Evolutionary conservation across 2,329 filamentous ascomycete species (phyloP).

Genomic region (Phialophora expanda): DNA sequence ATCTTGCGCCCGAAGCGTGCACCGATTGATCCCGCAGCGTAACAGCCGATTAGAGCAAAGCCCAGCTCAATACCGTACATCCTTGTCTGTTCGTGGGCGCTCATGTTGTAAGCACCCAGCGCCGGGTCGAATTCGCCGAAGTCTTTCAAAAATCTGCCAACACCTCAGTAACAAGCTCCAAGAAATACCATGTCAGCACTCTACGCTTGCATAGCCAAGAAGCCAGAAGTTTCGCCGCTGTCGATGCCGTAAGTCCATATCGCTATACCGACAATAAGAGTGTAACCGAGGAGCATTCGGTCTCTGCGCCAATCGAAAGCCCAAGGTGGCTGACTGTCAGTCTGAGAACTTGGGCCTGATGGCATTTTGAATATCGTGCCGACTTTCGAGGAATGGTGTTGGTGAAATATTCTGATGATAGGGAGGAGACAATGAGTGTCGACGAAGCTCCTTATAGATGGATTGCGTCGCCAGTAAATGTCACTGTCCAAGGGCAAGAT

Average conservation of each 20-base stretch:
- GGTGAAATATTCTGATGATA: too few relatives aligned
- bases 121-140: slow-evolving; percentile 6
- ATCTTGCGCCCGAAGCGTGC: background rate
- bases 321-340: too few relatives aligned
- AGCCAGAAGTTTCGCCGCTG: background rate
- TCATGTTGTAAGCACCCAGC: slow-evolving; percentile 10
- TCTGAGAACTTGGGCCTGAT: too few relatives aligned
- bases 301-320: slow-evolving; percentile 32
- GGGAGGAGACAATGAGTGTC: too few relatives aligned
- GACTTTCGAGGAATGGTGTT: too few relatives aligned
- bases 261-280: slow-evolving; percentile 1
- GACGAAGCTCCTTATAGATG: too few relatives aligned
- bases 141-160: slow-evolving; percentile 7
- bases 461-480: too few relatives aligned
- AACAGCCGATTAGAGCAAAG: slow-evolving; percentile 5
- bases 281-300: background rate
- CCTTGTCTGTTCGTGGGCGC: background rate
- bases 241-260: slow-evolving; percentile 6
- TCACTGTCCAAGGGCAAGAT: too few relatives aligned
- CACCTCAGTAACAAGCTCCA: too few relatives aligned
- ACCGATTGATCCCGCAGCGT: background rate
- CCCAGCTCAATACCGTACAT: slow-evolving; percentile 14
- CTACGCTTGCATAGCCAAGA: slow-evolving; percentile 11
- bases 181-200: too few relatives aligned
- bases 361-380: too few relatives aligned